A percentile compares a stretch with the other conserved stretches of the same genome.
Conservation (phyloP, 2,329 filamentous ascomycete species). For the Cordyceps pruinosa region DNA sequence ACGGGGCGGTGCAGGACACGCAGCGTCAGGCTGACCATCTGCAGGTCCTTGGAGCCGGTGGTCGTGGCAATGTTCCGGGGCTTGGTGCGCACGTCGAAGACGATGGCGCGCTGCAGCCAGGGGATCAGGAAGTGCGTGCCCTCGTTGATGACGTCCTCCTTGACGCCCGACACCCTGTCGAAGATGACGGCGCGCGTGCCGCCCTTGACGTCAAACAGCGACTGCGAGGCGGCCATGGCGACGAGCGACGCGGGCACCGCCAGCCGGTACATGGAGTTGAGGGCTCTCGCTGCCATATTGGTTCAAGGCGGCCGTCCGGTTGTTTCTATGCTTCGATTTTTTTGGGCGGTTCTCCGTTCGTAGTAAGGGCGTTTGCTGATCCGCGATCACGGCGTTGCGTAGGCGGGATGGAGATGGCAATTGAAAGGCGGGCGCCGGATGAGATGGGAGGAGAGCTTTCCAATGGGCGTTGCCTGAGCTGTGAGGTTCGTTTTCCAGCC, state of each 20-base stretch:
- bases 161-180: slow-evolving; percentile 85
- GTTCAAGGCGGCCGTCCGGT: neutral
- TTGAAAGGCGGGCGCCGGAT: neutral
- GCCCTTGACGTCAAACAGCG: slow-evolving; percentile 95
- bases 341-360: neutral
- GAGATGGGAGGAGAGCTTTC: slow-evolving; percentile 6
- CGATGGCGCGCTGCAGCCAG: slow-evolving; percentile 89
- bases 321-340: too few relatives aligned
- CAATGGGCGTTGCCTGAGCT: slow-evolving; percentile 8
- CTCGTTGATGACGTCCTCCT: slow-evolving; percentile 87
- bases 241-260: slow-evolving; percentile 69
- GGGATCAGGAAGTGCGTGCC: slow-evolving; percentile 95
- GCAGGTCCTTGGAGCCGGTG: slow-evolving; percentile 96
- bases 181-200: slow-evolving; percentile 96
- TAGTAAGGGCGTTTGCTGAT: neutral
- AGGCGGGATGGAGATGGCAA: slow-evolving; percentile 2
- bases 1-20: slow-evolving; percentile 92
- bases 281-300: slow-evolving; percentile 49
- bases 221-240: slow-evolving; percentile 62
- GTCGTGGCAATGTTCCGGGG: slow-evolving; percentile 96
- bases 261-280: slow-evolving; percentile 57
- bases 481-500: slow-evolving; percentile 9
- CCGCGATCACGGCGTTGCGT: neutral
- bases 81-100: slow-evolving; percentile 96
- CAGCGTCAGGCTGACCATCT: slow-evolving; percentile 98